Conservation (phyloP, 2,329 filamentous ascomycete species). For the Fusarium odoratissimum region DNA sequence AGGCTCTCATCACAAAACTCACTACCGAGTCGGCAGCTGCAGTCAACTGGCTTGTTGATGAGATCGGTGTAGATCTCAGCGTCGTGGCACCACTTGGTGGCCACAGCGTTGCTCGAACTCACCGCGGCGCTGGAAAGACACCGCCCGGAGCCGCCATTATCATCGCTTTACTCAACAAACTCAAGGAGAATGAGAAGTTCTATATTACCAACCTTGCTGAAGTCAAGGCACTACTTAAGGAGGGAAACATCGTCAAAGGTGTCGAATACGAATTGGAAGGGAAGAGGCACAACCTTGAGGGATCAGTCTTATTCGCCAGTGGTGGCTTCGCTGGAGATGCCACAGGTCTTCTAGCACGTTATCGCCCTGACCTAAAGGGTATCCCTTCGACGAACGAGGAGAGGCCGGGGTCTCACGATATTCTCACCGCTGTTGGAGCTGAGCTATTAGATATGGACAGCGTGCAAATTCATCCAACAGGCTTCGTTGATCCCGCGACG, state of each 20-base stretch:
- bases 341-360: constrained; percentile 63
- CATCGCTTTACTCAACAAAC: constrained; percentile 61
- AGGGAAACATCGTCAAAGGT: constrained; percentile 56
- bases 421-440: constrained; percentile 55
- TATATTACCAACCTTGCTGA: constrained; percentile 62
- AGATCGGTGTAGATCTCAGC: constrained; percentile 68
- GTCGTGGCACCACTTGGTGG: constrained; percentile 70
- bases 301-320: constrained; percentile 67
- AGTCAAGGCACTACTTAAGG: constrained; percentile 62
- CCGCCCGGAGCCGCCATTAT: constrained; percentile 72
- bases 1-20: constrained; percentile 61
- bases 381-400: constrained; percentile 73
- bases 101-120: constrained; percentile 59
- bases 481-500: constrained; percentile 68
- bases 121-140: constrained; percentile 65
- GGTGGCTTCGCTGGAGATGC: constrained; percentile 74
- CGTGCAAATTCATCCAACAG: constrained; percentile 74
- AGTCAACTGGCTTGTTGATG: constrained; percentile 67
- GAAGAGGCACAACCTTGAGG: constrained; percentile 52
- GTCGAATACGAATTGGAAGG: constrained; percentile 60
- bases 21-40: constrained; percentile 60
- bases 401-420: constrained; percentile 62
- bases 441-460: constrained; percentile 63
- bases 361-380: constrained; percentile 68
- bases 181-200: constrained; percentile 63